These are phyloP conservation scores for Alisma plantagoaquatica DNA, from an alignment of 106 monocot species.

Conservation along the genomic window DNA sequence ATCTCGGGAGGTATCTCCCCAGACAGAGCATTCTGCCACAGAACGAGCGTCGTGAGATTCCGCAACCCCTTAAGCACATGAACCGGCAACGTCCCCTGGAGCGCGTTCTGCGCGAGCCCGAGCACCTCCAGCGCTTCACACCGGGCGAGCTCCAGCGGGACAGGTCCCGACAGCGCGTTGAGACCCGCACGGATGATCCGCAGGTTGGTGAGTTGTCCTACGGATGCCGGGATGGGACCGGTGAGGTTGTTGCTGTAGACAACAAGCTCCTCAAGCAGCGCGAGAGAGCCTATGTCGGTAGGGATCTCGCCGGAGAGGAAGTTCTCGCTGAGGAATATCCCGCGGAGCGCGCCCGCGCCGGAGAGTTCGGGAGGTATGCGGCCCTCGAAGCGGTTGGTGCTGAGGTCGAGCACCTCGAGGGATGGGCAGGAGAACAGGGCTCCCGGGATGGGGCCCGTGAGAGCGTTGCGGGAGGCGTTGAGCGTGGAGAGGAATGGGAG, in stretches of 20 bases:
- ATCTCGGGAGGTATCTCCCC: constrained; percentile 61
- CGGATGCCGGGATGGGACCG: constrained; percentile 49
- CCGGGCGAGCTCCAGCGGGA: constrained; percentile 48
- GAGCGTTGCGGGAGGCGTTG: constrained; percentile 44
- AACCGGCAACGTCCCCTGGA: constrained; percentile 37
- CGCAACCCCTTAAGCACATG: constrained; percentile 33
- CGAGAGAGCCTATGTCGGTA: constrained; percentile 30
- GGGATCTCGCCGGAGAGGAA: constrained; percentile 56
- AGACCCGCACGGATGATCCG: constrained; percentile 62
- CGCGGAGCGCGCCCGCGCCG: constrained; percentile 20
- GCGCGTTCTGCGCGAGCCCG: constrained; percentile 51
- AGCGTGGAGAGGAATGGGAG: constrained; percentile 28
- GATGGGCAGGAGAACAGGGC: constrained; percentile 24
- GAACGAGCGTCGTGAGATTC: constrained; percentile 66
- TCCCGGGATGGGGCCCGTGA: constrained; percentile 42
- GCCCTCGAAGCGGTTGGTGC: constrained; percentile 56
- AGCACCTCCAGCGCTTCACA: constrained; percentile 51
- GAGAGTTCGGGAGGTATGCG: constrained; percentile 41
- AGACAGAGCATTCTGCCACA: constrained; percentile 56
- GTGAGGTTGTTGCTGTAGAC: constrained; percentile 85
- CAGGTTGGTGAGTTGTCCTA: constrained; percentile 31
- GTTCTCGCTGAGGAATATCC: constrained; percentile 74
- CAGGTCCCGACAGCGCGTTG: constrained; percentile 46
- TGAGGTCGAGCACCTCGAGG: constrained; percentile 55
- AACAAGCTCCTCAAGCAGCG: constrained; percentile 51